Evolutionary conservation across 2,329 filamentous ascomycete species (phyloP).

Genomic region (Leptographium radiaticola): DNA sequence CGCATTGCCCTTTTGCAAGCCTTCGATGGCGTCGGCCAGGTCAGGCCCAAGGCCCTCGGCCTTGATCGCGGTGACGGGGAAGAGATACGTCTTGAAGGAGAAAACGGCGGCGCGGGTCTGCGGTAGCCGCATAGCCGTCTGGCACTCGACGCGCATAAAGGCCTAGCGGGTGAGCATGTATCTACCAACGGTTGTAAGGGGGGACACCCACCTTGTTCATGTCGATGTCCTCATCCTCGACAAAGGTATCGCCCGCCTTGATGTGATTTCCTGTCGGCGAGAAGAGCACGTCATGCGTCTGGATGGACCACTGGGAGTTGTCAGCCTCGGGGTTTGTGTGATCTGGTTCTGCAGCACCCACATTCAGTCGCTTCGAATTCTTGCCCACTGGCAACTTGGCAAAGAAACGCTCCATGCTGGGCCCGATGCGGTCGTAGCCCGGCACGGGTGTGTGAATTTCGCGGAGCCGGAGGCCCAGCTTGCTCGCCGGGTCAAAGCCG

Average conservation of each 20-base stretch:
- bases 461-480: slow-evolving; percentile 32
- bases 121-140: slow-evolving; percentile 37
- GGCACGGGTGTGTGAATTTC: slow-evolving; percentile 41
- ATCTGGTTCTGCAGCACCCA: slow-evolving; percentile 13
- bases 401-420: slow-evolving; percentile 43
- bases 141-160: slow-evolving; percentile 33
- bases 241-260: slow-evolving; percentile 18
- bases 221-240: slow-evolving; percentile 24
- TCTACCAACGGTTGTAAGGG: not conserved
- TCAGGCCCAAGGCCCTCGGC: slow-evolving; percentile 31
- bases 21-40: slow-evolving; percentile 40
- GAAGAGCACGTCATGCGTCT: slow-evolving; percentile 29
- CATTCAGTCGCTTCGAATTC: slow-evolving; percentile 36
- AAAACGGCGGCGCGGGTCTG: slow-evolving; percentile 33
- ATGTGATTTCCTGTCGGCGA: slow-evolving; percentile 24
- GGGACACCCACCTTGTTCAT: slow-evolving; percentile 20
- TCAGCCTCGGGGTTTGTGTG: not conserved
- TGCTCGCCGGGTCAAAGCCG: slow-evolving; percentile 37
- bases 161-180: slow-evolving; percentile 14
- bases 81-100: slow-evolving; percentile 43
- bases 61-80: slow-evolving; percentile 33
- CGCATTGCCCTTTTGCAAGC: slow-evolving; percentile 34
- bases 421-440: slow-evolving; percentile 38
- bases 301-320: slow-evolving; percentile 31
- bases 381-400: slow-evolving; percentile 32